Conservation (phyloP, 2,329 filamentous ascomycete genomes). For the Tolypocladium ovalisporum region DNA sequence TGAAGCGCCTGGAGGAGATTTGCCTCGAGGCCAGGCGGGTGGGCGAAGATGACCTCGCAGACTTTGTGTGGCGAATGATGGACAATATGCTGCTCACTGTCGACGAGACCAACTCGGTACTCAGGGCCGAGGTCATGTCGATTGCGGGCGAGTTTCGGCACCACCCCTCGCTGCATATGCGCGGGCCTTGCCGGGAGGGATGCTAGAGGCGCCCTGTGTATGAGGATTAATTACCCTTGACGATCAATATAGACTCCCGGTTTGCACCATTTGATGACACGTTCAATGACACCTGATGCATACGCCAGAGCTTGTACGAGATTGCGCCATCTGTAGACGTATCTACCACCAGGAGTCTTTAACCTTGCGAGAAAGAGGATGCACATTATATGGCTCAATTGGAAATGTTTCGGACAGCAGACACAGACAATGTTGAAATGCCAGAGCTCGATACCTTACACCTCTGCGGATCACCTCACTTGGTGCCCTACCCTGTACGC, state of each 20-base stretch:
- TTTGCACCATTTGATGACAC: background rate
- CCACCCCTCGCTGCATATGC: background rate
- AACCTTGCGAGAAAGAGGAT: background rate
- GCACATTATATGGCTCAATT: too few relatives aligned
- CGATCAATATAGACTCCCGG: background rate
- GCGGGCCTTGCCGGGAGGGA: background rate
- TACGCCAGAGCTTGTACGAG: background rate
- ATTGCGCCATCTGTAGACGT: background rate
- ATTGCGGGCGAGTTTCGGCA: background rate
- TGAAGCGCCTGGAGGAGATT: background rate
- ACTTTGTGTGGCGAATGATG: background rate
- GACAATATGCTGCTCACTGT: background rate
- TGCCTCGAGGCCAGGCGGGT: background rate
- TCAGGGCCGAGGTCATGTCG: background rate
- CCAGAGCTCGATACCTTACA: too few relatives aligned
- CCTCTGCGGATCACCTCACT: background rate
- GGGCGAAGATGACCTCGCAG: background rate
- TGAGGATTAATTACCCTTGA: background rate
- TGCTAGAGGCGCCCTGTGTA: background rate
- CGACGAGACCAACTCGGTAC: background rate
- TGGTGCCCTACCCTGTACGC: background rate
- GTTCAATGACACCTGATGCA: background rate
- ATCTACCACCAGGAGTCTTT: background rate
- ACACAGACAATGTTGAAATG: too few relatives aligned
- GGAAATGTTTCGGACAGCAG: too few relatives aligned